Conservation (phyloP, 2,329 filamentous ascomycete genomes). For the Cladophialophora yegresii region DNA sequence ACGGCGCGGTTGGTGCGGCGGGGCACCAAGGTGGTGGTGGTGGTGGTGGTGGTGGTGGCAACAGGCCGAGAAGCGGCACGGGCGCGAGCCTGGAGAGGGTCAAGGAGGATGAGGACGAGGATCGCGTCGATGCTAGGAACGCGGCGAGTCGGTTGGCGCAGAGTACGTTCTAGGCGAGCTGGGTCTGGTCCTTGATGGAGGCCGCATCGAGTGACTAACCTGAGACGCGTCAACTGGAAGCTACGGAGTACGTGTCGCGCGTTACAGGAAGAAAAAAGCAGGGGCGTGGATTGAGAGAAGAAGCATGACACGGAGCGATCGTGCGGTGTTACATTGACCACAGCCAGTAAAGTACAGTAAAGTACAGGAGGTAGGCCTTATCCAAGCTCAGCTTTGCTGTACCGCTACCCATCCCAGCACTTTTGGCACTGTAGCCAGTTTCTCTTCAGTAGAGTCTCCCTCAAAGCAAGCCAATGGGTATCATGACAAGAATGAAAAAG, state of each 20-base stretch:
- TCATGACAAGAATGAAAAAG: constrained; percentile 2
- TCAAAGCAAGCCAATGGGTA: neutral
- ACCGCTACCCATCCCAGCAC: neutral
- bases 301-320: neutral
- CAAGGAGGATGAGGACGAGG: constrained; percentile 80
- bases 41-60: no score
- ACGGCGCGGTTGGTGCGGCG: constrained; percentile 49
- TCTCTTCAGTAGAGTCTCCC: neutral
- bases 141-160: constrained; percentile 90
- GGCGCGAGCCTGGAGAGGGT: constrained; percentile 60
- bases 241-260: no score
- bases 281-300: neutral
- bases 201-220: neutral
- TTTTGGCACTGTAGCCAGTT: neutral
- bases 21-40: constrained; percentile 57
- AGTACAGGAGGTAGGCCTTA: neutral
- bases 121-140: constrained; percentile 91
- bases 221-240: neutral
- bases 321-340: constrained; percentile 1
- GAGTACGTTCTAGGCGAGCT: constrained; percentile 72
- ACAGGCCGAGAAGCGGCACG: constrained; percentile 38
- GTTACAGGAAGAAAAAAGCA: neutral
- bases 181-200: neutral
- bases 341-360: neutral
- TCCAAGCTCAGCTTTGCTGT: constrained; percentile 10